Evolutionary conservation across 2,329 filamentous ascomycete genomes (phyloP), one percentile per base, ranked within the genome.

Genomic region (Stagonosporopsis tanaceti): DNA sequence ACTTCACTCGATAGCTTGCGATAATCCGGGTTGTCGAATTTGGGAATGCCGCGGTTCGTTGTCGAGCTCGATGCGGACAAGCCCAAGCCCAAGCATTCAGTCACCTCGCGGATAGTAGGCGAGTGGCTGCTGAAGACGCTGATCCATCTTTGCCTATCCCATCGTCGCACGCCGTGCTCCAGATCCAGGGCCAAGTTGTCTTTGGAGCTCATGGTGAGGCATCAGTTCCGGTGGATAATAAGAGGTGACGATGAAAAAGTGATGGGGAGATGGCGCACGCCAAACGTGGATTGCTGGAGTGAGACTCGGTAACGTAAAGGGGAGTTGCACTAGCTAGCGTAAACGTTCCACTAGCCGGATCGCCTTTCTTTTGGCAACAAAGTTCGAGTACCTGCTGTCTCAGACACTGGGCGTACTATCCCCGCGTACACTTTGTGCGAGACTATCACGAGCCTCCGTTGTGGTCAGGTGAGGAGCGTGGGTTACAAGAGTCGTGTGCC

Each of bases 1-100:
- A 76, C 71, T 50, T 74, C 72, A 64, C 67, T 72, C 7, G 72
- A 74, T 30, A 76, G 65, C 60, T 71, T 74, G 58, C 68, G 69
- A 60, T 72, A 73, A 42, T 76, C 71, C 27, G 73, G 73, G 39
- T 73, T 73, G 66, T 76, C 73, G 67, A 76, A 76, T 47, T 76
- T 76, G 54, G 72, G 72, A 51, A 76, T 76, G 62, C 73, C 73
- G 53, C 72, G 70, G 59, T 75, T 75, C 41, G 72, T 74, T 44
- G 69, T 75, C 22, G 69, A 72, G 56, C 68, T 70, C n/a, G 70
- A 72, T 44, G 72, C 70, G 20, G 70, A 72, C 40, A 74, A 59
- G 59, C 71, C 71, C 42, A 76, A 64, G 41, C 73, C 73, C 46
- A 76, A 61, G 56, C 69, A 73, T 60, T 76, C 73, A 40, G 72